Evolutionary conservation across 1,139 yeast genomes (phyloP), one percentile per base, ranked within the genome.

Genomic region (Geotrichum citri-aurantii): DNA sequence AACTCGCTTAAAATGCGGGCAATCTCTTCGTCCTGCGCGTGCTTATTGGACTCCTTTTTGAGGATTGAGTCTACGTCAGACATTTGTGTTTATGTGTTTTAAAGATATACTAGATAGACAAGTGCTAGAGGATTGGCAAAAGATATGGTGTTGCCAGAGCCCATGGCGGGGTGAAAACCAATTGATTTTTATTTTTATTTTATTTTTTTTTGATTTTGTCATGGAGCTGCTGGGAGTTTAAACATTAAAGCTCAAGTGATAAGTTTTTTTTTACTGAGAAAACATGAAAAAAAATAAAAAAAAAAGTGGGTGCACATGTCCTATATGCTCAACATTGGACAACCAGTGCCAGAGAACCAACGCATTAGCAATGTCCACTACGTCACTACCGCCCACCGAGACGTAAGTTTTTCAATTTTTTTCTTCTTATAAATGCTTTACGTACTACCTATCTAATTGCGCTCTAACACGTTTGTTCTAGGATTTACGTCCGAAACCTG

Each of bases 401-500:
- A 54, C 57, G 57, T 54, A 21, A 46, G 56, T 48, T 31, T 47
- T 3, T 53, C 40, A 12, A 5, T 33, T 17, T 37, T 17, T 19
- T 4, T 27, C 14, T 42, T 24, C 23, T 23, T 5, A 21, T n/a
- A n/a, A n/a, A n/a, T n/a, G n/a, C n/a, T n/a, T n/a, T n/a, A 40
- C 8, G 5, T n/a, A 40, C 8, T 40, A 10, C 40, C 14, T 29
- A 51, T 24, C 7, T 7, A 26, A 26, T 26, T 26, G 7, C 7
- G 19, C 44, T n/a, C n/a, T 37, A 37, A 37, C 21, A n/a, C 3
- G 21, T n/a, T n/a, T 7, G 5, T 26, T 47, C 17, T 54, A 68
- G 69, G 12, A 46, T 85, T 46, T 88, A 88, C 68, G 69, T 88
- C 44, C 79, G 86, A 64, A 88, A 88, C 67, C 74, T 90, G 63